Base-by-base conservation (phyloP, 306 rosid genomes). In the Cajanus cajan region DNA sequence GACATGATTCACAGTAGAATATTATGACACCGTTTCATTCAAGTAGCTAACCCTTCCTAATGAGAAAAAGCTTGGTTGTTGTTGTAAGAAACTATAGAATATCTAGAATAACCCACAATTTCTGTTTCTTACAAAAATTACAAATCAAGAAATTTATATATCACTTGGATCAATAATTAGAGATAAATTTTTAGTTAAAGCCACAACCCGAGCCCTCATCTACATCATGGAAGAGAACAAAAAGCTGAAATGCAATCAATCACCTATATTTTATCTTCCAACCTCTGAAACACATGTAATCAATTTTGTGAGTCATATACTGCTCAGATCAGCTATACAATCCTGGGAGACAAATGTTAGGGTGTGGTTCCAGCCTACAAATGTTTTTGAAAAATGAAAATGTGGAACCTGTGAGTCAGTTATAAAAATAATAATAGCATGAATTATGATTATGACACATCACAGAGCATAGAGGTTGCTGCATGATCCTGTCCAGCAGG, bases 361-460 rank as follows among this genome's bases (percentile, higher is more conserved):
- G 55, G 0, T n/a, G 16, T n/a, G 55, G 55, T n/a, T n/a, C 55
- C 55, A 48, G 55, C 22, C 55, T 48, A 47, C 52, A 37, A 4
- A 37, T 37, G 41, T 37, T 43, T 43, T 43, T 12, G 33, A 41
- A 54, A 36, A 67, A 45, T 22, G 34, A 57, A 67, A 54, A 74
- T 55, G 61, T 43, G 68, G 24, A 67, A 40, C 72, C 25, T 16
- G 15, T 7, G 43, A 39, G 24, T 13, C 58, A 7, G 71, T 48
- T 68, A 22, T 25, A 57, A 74, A 3, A 81, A 57, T 57, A 43
- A 55, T 15, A 66, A 74, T 57, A 33, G 68, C 37, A 45, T 54
- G 63, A 28, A 63, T 51, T 55, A 51, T 39, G 68, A 63, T 51
- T 55, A 51, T 39, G 68, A 36, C 28, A 67, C 37, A 37, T 16